These are phyloP conservation scores for Artemisia annua DNA, from an alignment of 129 eudicot species.

Conservation along the genomic window DNA sequence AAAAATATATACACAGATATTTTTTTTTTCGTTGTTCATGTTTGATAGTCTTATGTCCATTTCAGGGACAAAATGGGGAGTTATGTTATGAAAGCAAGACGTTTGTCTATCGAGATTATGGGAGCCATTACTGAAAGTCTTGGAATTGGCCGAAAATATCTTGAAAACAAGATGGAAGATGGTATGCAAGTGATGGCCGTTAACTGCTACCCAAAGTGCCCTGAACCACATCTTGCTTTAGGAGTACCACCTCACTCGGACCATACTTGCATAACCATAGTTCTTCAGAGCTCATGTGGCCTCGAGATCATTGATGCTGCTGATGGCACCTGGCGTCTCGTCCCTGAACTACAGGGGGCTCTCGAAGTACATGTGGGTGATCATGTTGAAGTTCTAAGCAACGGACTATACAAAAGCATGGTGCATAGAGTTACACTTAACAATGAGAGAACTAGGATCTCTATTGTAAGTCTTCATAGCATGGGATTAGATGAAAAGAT, in stretches of 20 bases:
- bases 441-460: conserved; percentile 44
- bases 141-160: conserved; percentile 51
- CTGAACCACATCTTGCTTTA: conserved; percentile 44
- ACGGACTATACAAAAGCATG: conserved; percentile 57
- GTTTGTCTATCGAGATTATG: conserved; percentile 37
- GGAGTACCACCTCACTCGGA: conserved; percentile 79
- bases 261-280: conserved; percentile 52
- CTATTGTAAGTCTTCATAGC: conserved; percentile 69
- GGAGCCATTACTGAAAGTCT: conserved; percentile 53
- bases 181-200: conserved; percentile 62
- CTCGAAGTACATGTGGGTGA: conserved; percentile 61
- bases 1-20: not conserved
- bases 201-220: conserved; percentile 69
- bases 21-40: not conserved
- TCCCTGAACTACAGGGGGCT: conserved; percentile 43
- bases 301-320: conserved; percentile 44
- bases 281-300: conserved; percentile 54
- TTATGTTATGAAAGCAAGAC: conserved; percentile 33
- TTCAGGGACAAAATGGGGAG: conserved; percentile 57
- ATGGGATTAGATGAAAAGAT: conserved; percentile 59
- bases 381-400: conserved; percentile 67
- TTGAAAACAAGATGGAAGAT: conserved; percentile 35
- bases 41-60: not conserved
- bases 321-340: conserved; percentile 40
- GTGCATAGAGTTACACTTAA: conserved; percentile 53